Evolutionary conservation across 129 eudicot genomes (phyloP).

Genomic region (Centella asiatica): DNA sequence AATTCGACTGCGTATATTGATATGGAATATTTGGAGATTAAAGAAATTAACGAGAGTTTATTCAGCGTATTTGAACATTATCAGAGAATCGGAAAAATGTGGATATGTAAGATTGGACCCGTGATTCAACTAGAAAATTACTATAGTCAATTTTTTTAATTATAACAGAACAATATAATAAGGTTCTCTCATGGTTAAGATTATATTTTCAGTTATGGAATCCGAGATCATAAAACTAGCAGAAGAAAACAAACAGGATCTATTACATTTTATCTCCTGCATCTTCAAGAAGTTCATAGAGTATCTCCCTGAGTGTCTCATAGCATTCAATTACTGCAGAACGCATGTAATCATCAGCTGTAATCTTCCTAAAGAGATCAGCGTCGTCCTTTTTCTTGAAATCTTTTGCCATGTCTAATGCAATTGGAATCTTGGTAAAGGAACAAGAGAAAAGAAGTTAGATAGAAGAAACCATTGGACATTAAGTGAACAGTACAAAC

Average conservation of each 20-base stretch:
- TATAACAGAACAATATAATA: not conserved
- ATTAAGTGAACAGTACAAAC: slow-evolving; percentile 1
- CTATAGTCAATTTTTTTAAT: not conserved
- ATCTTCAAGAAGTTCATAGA: slow-evolving; percentile 48
- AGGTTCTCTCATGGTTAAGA: not conserved
- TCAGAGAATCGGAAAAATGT: not conserved
- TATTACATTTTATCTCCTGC: slow-evolving; percentile 52
- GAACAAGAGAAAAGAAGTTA: slow-evolving; percentile 18
- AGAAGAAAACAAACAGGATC: not conserved
- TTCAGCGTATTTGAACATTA: not conserved
- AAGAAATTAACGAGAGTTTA: no score
- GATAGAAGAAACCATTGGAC: not conserved
- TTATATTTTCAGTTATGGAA: not conserved
- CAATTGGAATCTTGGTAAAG: slow-evolving; percentile 79
- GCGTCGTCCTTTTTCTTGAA: slow-evolving; percentile 72
- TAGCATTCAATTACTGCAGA: slow-evolving; percentile 89
- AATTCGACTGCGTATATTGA: not conserved
- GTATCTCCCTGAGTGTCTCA: slow-evolving; percentile 61
- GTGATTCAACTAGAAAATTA: not conserved
- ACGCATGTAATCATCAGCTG: slow-evolving; percentile 73
- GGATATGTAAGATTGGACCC: not conserved
- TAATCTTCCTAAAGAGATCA: slow-evolving; percentile 77
- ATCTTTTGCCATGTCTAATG: slow-evolving; percentile 98
- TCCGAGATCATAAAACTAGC: not conserved
- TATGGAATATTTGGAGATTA: not conserved